Evolutionary conservation across 148 eudicot genomes (phyloP), one percentile per base, ranked within the genome.

Genomic region (Rhododendron molle): DNA sequence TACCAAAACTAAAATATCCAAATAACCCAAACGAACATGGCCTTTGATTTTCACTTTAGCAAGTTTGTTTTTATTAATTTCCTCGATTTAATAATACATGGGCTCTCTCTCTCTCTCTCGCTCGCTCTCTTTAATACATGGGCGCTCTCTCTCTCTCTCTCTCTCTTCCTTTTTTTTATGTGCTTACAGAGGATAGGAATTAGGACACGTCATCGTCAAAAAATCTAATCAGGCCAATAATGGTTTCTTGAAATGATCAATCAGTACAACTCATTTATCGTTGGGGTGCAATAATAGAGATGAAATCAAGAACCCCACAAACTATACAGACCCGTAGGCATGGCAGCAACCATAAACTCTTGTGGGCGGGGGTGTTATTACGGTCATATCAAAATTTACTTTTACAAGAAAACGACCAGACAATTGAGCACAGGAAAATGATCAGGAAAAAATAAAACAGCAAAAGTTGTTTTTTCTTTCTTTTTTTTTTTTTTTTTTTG

Each of bases 381-480:
- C 8, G 47, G 83, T 60, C 74, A 82, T 60, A 38, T 82, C 34
- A 60, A 9, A 56, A 36, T 71, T 71, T 49, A 50, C 87, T 85
- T 85, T 80, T 50, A 7, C 43, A 80, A 80, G 87, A 85, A 62
- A 85, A 49, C 49, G 87, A 85, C 80, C 15, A 2, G 20, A 32
- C 20, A 43, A 15, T 12, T 72, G 32, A 16, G 32, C 18, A 56
- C 32, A 56, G 23, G 52, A 14, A 43, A 77, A 76, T 40, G 28
- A 46, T 46, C 12, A 11, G 13, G 11, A 50, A 13, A 50, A 13
- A 50, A 13, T 2, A 14, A 50, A 50, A 14, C 18, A 50, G 54
- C 54, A 50, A 50, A 50, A 50, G 18, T 16, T 4, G 38, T 6
- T 72, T 34, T 30, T 11, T 28, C 9, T 28, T 3, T 40, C 3